Evolutionary conservation across 1,284 basidiomycete species (phyloP), one percentile per base, ranked within the genome.

Genomic region (Ceratobasidium sp.): DNA sequence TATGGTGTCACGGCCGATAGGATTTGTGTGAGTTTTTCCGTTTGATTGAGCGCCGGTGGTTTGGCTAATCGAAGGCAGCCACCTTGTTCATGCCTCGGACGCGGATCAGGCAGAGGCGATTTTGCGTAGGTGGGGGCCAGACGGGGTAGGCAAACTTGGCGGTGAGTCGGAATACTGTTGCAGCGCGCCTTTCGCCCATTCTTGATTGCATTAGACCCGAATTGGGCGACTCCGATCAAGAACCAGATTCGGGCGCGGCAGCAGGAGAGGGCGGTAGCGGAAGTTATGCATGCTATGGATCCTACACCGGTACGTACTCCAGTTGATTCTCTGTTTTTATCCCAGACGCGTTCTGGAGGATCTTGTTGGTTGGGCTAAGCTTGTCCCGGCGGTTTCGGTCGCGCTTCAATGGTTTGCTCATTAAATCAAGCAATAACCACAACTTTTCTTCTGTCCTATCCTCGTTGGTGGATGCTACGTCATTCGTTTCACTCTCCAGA

Each of bases 61-160:
- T 51, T 61, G 22, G 22, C 69, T 74, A 19, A 59, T 79, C 81
- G 76, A 71, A 80, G 62, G 46, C 81, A 97, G 95, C 68, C 97
- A 98, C 84, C 89, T 97, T 77, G 92, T 97, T 29, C 96, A 98
- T 85, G 95, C 97, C 22, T 96, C 95, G 76, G 95, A 97, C 84
- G 94, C 91, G 29, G 95, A 96, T 84, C 95, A 98, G 83, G 91
- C 95, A 40, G 94, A 95, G 82, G 95, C 93, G 43, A 88, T 98
- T 76, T 89, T 98, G 71, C 91, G 90, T 80, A 88, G 95, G 78
- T 98, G 97, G 96, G 92, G 94, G 46, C 91, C 93, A 62, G 96
- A 98, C 84, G 93, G 95, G 46, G 85, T 96, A 81, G 95, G 95
- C 78, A 98, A 98, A 85, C 85, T 97, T 57, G 94, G 93, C 85